A percentile compares a stretch with the other conserved stretches of the same genome.
phyloP scores from a whole-genome alignment of 1,284 basidiomycete genomes.

The Boletus sp. region DNA sequence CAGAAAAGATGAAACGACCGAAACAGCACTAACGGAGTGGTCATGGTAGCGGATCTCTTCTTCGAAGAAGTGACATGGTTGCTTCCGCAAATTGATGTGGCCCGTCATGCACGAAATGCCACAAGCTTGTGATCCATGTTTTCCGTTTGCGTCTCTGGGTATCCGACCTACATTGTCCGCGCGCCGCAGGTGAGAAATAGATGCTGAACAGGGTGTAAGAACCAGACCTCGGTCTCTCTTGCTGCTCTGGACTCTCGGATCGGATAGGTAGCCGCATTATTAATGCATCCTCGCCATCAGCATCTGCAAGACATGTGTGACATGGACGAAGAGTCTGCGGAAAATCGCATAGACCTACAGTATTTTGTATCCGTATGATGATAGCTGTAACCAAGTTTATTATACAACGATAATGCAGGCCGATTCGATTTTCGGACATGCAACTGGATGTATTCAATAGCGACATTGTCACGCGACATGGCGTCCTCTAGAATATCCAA shows the following conservation, averaged over 20 bases:
- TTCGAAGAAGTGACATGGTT: conserved; percentile 17
- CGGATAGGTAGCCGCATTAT: conserved; percentile 65
- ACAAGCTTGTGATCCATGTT: conserved; percentile 19
- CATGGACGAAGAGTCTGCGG: neutral
- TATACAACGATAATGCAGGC: conserved; percentile 80
- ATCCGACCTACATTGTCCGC: conserved; percentile 3
- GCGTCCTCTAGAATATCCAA: conserved; percentile 60
- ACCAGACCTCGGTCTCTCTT: conserved; percentile 15
- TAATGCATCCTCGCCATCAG: conserved; percentile 82
- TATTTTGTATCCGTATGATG: conserved; percentile 77
- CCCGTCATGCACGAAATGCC: conserved; percentile 14
- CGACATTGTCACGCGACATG: conserved; percentile 74
- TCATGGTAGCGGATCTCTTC: conserved; percentile 13
- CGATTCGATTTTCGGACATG: conserved; percentile 88
- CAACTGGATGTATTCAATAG: conserved; percentile 73
- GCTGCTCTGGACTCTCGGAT: conserved; percentile 17
- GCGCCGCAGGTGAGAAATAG: conserved; percentile 1
- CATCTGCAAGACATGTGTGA: conserved; percentile 46
- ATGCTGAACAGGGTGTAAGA: neutral
- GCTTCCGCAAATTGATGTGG: conserved; percentile 10
- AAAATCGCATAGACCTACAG: conserved; percentile 51
- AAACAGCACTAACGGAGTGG: neutral
- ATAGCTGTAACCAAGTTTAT: conserved; percentile 79
- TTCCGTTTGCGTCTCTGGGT: conserved; percentile 2
- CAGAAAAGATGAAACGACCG: neutral